Evolutionary conservation across 805 yeast species (phyloP), one percentile per base, ranked within the genome.

Genomic region (Candida boidinii): DNA sequence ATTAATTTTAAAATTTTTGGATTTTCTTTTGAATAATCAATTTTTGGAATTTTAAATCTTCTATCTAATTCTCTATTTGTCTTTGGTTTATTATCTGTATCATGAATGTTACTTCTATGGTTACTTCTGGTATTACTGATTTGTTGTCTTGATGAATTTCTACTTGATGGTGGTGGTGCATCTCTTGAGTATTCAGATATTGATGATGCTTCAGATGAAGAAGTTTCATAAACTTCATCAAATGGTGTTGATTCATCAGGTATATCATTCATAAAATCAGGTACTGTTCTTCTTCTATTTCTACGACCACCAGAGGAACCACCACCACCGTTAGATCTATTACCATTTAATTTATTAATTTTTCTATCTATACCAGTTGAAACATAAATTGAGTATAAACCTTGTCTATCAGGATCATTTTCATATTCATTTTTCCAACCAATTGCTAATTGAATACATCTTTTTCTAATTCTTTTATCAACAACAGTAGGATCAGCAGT

Each of bases 1-100:
- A 88, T 70, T 5, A 79, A 58, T 18, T 67, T 57, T 36, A 75
- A 64, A 39, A 90, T 80, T 51, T 68, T 76, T 14, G 95, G 88
- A 1, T 76, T 73, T 46, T 83, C 95, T 39, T 76, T 73, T 31
- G 62, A 66, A 42, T 84, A 61, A 52, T 83, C 71, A 43, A 83
- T 77, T 41, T 65, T 71, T 3, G 92, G 90, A 29, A 81, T 79
- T 39, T 67, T 60, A 52, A 61, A 80, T 48, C 69, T 62, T 36
- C 54, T 62, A 44, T 78, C 67, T 17, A 61, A 48, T 34, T 64
- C 66, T 10, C 34, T 47, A 37, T 57, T 57, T 14, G 56, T 45
- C 30, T 43, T 42, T 12, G 48, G 44, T 25, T 23, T 30, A 27
- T 36, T 16, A 12, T 22, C 22, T 26, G n/a, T 18, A 10, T 9